Conservation (phyloP, 2,329 filamentous ascomycete species). For the Verticillium albo-atrum region DNA sequence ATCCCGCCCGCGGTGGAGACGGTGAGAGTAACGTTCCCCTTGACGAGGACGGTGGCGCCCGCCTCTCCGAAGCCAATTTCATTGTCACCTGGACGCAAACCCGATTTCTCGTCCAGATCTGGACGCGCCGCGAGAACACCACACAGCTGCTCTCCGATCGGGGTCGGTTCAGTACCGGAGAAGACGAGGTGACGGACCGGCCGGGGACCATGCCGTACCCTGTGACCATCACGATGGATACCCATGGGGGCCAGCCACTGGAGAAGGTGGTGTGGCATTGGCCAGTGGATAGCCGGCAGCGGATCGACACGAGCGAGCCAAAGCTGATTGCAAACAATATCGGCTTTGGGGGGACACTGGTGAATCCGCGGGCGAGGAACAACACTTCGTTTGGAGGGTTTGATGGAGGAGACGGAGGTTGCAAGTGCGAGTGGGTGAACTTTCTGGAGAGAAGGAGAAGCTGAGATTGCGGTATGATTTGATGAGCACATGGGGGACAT, state of each 20-base stretch:
- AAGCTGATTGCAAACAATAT: conserved; percentile 45
- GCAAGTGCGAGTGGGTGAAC: conserved; percentile 58
- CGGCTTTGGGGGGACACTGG: conserved; percentile 42
- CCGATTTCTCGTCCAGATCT: conserved; percentile 61
- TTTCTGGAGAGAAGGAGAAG: conserved; percentile 24
- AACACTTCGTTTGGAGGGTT: conserved; percentile 51
- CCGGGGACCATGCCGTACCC: conserved; percentile 63
- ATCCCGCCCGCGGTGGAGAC: conserved; percentile 1
- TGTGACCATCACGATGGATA: conserved; percentile 55
- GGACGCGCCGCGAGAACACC: conserved; percentile 48
- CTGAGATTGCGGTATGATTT: background rate
- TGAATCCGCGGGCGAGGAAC: conserved; percentile 44
- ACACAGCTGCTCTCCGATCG: conserved; percentile 33
- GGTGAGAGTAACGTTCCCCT: conserved; percentile 34
- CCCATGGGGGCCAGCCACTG: conserved; percentile 52
- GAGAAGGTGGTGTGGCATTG: conserved; percentile 53
- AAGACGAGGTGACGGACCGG: conserved; percentile 25
- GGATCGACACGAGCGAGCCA: conserved; percentile 37
- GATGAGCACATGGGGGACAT: background rate
- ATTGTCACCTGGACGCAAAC: conserved; percentile 57
- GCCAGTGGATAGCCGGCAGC: conserved; percentile 40
- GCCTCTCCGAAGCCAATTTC: conserved; percentile 47
- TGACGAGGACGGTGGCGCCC: conserved; percentile 52
- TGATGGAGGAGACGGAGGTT: conserved; percentile 60
- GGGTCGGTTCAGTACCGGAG: conserved; percentile 17